Conservation (phyloP, 1,139 yeast species). For the Blastobotrys illinoisensis region DNA sequence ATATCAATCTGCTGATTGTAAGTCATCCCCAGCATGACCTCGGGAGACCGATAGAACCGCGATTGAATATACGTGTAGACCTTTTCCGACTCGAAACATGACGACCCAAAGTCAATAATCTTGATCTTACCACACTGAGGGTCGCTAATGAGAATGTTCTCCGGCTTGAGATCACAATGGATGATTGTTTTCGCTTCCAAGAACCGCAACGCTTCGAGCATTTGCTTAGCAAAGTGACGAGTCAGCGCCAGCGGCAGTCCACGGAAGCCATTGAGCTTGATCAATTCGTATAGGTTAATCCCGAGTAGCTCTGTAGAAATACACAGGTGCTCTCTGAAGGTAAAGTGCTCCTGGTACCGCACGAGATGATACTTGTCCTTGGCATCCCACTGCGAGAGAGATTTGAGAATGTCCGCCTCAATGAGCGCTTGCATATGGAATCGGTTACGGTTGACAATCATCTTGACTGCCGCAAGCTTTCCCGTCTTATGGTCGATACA, state of each 20-base stretch:
- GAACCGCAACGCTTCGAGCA: conserved; percentile 54
- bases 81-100: conserved; percentile 86
- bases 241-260: conserved; percentile 57
- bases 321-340: conserved; percentile 78
- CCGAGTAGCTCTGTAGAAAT: conserved; percentile 71
- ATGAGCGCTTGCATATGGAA: conserved; percentile 76
- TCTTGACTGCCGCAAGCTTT: conserved; percentile 61
- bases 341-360: conserved; percentile 62
- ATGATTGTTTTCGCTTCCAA: conserved; percentile 55
- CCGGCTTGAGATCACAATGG: conserved; percentile 93
- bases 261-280: conserved; percentile 54
- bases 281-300: conserved; percentile 59
- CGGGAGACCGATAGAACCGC: conserved; percentile 91
- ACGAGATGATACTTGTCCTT: conserved; percentile 43
- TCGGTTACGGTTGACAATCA: conserved; percentile 66
- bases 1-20: conserved; percentile 67
- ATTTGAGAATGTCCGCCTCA: conserved; percentile 65
- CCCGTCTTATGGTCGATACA: conserved; percentile 64
- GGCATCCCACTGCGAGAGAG: conserved; percentile 41
- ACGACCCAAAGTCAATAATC: conserved; percentile 93
- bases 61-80: conserved; percentile 93
- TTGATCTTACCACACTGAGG: conserved; percentile 83
- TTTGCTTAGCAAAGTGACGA: conserved; percentile 47
- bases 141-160: conserved; percentile 74
- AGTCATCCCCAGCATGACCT: conserved; percentile 72